Percentiles rank a stretch among this genome's conserved stretches.
Evolutionary conservation across 805 yeast species (phyloP).

Genomic region (Pichia cephalocereana): DNA sequence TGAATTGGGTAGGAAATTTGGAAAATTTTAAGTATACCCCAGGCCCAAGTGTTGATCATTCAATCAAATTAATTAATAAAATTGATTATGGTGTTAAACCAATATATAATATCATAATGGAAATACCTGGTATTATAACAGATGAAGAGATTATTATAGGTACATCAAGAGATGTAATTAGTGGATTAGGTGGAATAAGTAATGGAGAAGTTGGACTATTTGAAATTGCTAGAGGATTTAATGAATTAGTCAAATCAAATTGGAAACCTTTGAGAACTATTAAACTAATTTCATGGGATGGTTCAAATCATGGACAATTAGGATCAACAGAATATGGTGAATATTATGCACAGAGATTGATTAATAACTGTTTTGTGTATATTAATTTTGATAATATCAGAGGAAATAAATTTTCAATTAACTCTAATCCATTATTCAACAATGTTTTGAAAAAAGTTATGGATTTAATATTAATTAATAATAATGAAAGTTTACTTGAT

Average conservation of each 20-base stretch:
- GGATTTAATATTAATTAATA: slow-evolving; percentile 31
- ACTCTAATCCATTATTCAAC: slow-evolving; percentile 50
- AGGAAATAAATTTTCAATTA: slow-evolving; percentile 40
- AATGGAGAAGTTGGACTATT: slow-evolving; percentile 41
- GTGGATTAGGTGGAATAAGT: slow-evolving; percentile 44
- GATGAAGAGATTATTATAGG: slow-evolving; percentile 49
- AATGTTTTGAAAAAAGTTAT: slow-evolving; percentile 37
- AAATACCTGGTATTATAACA: slow-evolving; percentile 46
- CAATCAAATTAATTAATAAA: slow-evolving; percentile 32
- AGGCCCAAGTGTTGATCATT: slow-evolving; percentile 34
- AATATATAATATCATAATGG: slow-evolving; percentile 40
- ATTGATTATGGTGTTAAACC: slow-evolving; percentile 36
- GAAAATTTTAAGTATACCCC: slow-evolving; percentile 33
- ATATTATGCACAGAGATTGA: slow-evolving; percentile 31
- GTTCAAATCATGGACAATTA: slow-evolving; percentile 38
- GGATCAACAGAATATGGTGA: slow-evolving; percentile 54
- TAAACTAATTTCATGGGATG: slow-evolving; percentile 34
- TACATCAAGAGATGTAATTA: slow-evolving; percentile 42
- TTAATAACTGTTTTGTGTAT: slow-evolving; percentile 38
- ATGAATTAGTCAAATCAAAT: slow-evolving; percentile 35
- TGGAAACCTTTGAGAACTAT: slow-evolving; percentile 35
- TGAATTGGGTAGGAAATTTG: slow-evolving; percentile 33
- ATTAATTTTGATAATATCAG: slow-evolving; percentile 45
- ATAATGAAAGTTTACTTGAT: slow-evolving; percentile 35
- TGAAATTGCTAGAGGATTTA: slow-evolving; percentile 45